phyloP scores from a whole-genome alignment of 345 rosid species.

The Durio zibethinus region DNA sequence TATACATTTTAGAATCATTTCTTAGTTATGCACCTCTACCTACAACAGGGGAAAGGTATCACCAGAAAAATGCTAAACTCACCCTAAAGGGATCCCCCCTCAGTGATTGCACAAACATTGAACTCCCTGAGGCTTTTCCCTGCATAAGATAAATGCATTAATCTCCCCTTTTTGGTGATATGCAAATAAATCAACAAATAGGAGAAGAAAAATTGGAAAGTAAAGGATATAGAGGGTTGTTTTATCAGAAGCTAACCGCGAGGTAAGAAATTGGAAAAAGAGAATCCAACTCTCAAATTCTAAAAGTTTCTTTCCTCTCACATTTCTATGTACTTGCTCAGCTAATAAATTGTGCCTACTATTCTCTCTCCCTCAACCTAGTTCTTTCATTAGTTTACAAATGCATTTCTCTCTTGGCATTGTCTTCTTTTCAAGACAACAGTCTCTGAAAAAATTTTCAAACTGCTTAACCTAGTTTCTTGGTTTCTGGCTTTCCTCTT shows the following conservation, averaged over 20 bases:
- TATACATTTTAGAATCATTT: neutral
- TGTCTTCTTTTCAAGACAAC: neutral
- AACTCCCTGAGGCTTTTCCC: slow-evolving; percentile 58
- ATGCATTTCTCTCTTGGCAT: neutral
- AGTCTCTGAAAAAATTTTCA: neutral
- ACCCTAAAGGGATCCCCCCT: slow-evolving; percentile 95
- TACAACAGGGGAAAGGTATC: neutral
- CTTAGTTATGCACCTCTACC: neutral
- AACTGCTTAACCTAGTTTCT: neutral
- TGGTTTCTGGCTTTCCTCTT: neutral
- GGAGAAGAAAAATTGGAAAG: neutral
- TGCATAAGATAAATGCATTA: slow-evolving; percentile 29
- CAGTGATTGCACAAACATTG: slow-evolving; percentile 89
- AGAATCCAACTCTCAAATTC: neutral
- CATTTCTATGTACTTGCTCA: neutral
- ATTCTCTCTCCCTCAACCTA: neutral
- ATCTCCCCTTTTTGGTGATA: neutral
- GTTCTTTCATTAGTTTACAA: neutral
- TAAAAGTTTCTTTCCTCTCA: neutral
- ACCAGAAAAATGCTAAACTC: slow-evolving; percentile 28
- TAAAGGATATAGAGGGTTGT: neutral
- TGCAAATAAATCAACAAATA: neutral
- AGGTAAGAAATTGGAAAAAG: neutral
- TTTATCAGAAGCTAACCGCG: neutral
- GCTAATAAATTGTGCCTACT: neutral